Base-by-base conservation (phyloP, 257 asterid genomes). In the Forsythia suspensa region DNA sequence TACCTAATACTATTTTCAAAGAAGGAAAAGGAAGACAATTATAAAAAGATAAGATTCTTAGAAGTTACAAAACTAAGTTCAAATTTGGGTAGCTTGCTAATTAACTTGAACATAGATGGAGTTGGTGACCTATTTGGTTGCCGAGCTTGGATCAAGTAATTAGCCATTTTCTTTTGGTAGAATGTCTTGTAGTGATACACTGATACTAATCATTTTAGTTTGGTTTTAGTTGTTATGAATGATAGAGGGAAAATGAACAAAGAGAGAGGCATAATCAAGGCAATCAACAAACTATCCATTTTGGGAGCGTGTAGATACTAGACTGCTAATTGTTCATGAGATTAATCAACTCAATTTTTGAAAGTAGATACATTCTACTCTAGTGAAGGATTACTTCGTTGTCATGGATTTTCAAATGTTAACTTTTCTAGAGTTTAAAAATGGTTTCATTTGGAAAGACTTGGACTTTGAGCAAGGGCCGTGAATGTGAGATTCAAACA, bases 141-240 rank as follows among this genome's bases (percentile, higher is more conserved):
- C 24, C 74, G 63, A 70, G 72, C 63, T 66, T 5, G 36, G 40
- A 44, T 24, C 21, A 36, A 37, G 65, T 16, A 44, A 10, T 39
- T 48, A 39, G 66, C 16, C 52, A 70, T 9, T 24, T 20, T 72
- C 63, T 77, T 37, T 73, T 44, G 41, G 70, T 85, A 70, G 76
- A 71, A 70, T 67, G 57, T 43, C 9, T 77, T 24, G 24, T 24
- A 24, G 24, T 24, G 24, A 24, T 24, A 72, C 15, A 46, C 55
- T 41, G 18, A 63, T 6, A 0, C 16, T 24, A 0, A 24, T 63
- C 52, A 24, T 39, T 20, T 72, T 39, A 44, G 75, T 76, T 75
- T 80, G 80, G 65, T 55, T 37, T n/a, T 82, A 13, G 69, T 75
- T 71, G 80, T 77, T 72, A 36, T 24, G 21, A 8, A 37, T 18